A percentile compares a stretch with the other conserved stretches of the same genome.
Conservation (phyloP, 805 yeast species). For the Nakazawaea peltata region DNA sequence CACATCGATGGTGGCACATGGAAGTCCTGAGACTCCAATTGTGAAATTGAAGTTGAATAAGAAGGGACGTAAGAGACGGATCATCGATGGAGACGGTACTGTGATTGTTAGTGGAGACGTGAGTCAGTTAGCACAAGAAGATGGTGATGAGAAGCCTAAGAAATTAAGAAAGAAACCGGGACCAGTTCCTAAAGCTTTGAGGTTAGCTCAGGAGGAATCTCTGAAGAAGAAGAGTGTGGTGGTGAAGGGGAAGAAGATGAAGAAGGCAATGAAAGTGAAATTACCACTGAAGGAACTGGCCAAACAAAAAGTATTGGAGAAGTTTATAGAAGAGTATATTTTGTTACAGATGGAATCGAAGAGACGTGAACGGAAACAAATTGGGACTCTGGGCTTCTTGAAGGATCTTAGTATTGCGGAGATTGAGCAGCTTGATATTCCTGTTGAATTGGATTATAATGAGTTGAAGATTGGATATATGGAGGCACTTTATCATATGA, state of each 20-base stretch:
- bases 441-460: not conserved
- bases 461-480: slow-evolving; percentile 4
- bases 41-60: slow-evolving; percentile 9
- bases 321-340: slow-evolving; percentile 19
- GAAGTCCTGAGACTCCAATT: too few species aligned
- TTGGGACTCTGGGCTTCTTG: slow-evolving; percentile 20
- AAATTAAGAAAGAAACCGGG: not conserved
- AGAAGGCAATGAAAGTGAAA: slow-evolving; percentile 4
- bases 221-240: not conserved
- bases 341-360: slow-evolving; percentile 14
- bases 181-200: too few species aligned
- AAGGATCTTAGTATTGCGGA: not conserved
- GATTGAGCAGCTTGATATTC: not conserved
- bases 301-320: slow-evolving; percentile 18
- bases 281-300: slow-evolving; percentile 13
- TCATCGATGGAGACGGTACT: not conserved
- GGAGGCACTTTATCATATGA: too few species aligned
- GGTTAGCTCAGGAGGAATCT: not conserved
- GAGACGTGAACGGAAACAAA: slow-evolving; percentile 13
- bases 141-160: too few species aligned
- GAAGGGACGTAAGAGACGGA: slow-evolving; percentile 10
- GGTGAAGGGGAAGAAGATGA: not conserved
- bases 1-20: not conserved
- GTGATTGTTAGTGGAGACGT: too few species aligned
- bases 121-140: too few species aligned